Evolutionary conservation across 23 red algal species (phyloP).

Genomic region (Chondrus crispus): DNA sequence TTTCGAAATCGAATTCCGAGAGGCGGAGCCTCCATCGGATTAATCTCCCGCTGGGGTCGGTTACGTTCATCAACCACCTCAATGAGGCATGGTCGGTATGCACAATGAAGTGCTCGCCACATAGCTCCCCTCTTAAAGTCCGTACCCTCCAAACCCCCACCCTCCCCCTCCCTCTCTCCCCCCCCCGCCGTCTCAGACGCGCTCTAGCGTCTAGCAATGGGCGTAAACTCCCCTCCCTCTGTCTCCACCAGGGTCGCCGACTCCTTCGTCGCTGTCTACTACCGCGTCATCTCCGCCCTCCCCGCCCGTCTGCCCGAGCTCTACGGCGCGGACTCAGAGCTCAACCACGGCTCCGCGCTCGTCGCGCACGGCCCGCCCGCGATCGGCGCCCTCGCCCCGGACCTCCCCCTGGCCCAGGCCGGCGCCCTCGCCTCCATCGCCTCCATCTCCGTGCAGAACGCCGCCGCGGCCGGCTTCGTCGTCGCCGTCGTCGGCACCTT

Average conservation of each 20-base stretch:
- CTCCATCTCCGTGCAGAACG: background rate
- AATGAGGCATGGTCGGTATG: no score
- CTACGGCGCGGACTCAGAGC: constrained; percentile 45
- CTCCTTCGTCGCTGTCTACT: constrained; percentile 40
- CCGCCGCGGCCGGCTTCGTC: constrained; percentile 12
- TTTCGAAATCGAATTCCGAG: no score
- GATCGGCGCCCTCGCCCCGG: background rate
- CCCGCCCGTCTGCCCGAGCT: constrained; percentile 37
- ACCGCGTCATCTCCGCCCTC: constrained; percentile 19
- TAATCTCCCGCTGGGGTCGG: no score
- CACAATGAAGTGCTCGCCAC: no score
- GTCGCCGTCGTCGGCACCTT: constrained; percentile 32
- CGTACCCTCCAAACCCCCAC: no score
- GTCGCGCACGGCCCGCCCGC: background rate
- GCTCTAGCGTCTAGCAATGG: no score
- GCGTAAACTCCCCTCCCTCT: background rate
- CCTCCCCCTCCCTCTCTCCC: no score
- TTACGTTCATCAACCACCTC: no score
- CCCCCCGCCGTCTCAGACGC: no score
- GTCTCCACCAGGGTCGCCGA: constrained; percentile 25
- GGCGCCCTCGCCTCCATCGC: constrained; percentile 5
- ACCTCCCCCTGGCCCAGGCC: constrained; percentile 21
- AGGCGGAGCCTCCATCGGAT: no score
- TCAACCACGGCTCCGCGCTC: constrained; percentile 33
- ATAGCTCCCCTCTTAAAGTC: no score